Evolutionary conservation across 345 rosid species (phyloP).

Genomic region (Eucalyptus urophylla): DNA sequence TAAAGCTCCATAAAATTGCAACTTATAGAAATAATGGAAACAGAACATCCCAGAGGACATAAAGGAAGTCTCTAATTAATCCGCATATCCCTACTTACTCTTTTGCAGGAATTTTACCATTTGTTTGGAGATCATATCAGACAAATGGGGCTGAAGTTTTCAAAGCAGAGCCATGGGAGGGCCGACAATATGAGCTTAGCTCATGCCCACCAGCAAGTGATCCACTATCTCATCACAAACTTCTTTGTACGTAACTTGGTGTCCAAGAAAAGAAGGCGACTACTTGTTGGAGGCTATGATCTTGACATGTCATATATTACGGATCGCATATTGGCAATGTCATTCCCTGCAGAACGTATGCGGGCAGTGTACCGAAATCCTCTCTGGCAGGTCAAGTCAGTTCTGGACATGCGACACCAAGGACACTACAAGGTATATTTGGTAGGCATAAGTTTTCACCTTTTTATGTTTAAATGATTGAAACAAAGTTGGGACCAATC

Average conservation of each 20-base stretch:
- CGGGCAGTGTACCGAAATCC: constrained; percentile 85
- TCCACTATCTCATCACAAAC: constrained; percentile 41
- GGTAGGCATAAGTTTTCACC: neutral
- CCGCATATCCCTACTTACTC: neutral
- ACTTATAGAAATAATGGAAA: neutral
- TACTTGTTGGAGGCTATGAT: constrained; percentile 78
- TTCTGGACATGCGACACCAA: constrained; percentile 70
- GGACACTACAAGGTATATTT: constrained; percentile 67
- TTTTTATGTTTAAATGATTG: neutral
- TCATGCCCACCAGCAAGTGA: constrained; percentile 15
- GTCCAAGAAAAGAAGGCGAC: constrained; percentile 70
- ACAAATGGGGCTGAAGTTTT: constrained; percentile 61
- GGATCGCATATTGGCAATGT: constrained; percentile 69
- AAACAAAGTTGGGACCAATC: neutral
- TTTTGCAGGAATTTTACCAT: neutral
- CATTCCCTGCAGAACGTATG: constrained; percentile 87
- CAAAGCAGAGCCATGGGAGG: constrained; percentile 29
- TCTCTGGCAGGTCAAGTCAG: constrained; percentile 94
- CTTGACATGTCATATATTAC: constrained; percentile 95
- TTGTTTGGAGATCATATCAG: neutral
- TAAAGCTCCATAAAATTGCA: neutral
- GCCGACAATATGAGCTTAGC: neutral
- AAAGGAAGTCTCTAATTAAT: neutral
- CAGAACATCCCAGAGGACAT: neutral
- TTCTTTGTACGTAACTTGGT: constrained; percentile 69